Conservation (phyloP, 2,329 filamentous ascomycete genomes). For the Paecilomyces fulvus region DNA sequence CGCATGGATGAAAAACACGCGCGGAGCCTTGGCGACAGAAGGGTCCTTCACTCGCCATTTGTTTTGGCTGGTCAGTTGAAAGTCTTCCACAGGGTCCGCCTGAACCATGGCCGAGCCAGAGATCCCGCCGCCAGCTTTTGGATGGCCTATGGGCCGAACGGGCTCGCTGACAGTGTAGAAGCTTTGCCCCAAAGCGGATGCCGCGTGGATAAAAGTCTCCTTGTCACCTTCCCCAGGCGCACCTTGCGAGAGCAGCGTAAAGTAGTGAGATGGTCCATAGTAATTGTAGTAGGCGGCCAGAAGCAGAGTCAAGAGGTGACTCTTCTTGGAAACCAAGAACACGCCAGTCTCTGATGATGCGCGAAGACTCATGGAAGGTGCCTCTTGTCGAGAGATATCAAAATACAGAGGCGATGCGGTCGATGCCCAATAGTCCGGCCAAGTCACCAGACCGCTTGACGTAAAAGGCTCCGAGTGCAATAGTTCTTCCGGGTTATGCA, state of each 20-base stretch:
- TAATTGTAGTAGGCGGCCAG: constrained; percentile 26
- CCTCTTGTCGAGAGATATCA: constrained; percentile 28
- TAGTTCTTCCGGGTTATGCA: constrained; percentile 37
- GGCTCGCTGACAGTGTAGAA: constrained; percentile 30
- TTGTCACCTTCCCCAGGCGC: constrained; percentile 32
- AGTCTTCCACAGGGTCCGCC: constrained; percentile 31
- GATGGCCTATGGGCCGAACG: constrained; percentile 27
- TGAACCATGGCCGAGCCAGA: constrained; percentile 31
- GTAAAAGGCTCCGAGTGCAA: constrained; percentile 46
- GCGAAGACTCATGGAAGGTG: constrained; percentile 23
- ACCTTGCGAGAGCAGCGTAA: constrained; percentile 31
- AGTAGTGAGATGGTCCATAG: constrained; percentile 29
- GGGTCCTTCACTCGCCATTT: constrained; percentile 27
- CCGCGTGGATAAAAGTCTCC: constrained; percentile 30
- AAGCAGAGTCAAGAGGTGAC: constrained; percentile 24
- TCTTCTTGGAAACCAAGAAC: constrained; percentile 29
- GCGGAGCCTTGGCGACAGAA: constrained; percentile 21
- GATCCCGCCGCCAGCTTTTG: constrained; percentile 15
- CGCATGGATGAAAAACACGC: constrained; percentile 32
- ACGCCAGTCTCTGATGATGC: constrained; percentile 30
- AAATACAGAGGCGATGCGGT: constrained; percentile 38
- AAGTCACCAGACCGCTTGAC: constrained; percentile 46
- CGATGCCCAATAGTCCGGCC: constrained; percentile 48
- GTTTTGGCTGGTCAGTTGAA: constrained; percentile 20
- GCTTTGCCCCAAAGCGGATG: constrained; percentile 21